A percentile compares a stretch with the other conserved stretches of the same genome.
These are phyloP conservation scores for Mrakiaceae sp. DNA, from an alignment of 1,284 basidiomycete genomes.

Conservation along the genomic window DNA sequence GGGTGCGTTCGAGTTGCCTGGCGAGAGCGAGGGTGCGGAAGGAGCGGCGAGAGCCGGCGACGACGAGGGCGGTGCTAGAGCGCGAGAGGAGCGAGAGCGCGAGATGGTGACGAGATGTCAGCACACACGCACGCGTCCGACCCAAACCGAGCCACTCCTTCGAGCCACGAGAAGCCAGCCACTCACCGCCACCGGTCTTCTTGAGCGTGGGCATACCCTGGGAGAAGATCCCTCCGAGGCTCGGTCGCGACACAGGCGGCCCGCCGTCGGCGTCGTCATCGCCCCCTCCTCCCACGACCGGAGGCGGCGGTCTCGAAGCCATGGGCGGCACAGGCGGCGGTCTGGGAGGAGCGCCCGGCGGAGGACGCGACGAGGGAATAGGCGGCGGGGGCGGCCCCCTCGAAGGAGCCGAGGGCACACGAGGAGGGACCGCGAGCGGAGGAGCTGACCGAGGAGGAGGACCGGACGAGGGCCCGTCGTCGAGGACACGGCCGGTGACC, in stretches of 20 bases:
- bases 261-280: constrained; percentile 31
- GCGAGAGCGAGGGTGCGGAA: constrained; percentile 18
- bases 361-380: neutral
- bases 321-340: neutral
- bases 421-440: neutral
- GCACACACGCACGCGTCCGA: too few species aligned
- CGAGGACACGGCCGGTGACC: constrained; percentile 38
- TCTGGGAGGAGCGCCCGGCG: neutral
- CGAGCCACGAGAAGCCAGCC: too few species aligned
- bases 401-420: neutral
- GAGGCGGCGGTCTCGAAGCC: constrained; percentile 23
- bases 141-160: too few species aligned
- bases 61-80: constrained; percentile 8
- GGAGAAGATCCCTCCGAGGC: constrained; percentile 72
- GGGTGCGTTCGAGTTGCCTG: neutral
- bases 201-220: constrained; percentile 84
- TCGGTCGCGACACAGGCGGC: constrained; percentile 45
- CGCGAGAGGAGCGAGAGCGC: constrained; percentile 17
- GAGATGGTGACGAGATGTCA: neutral
- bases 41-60: neutral
- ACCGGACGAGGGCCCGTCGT: constrained; percentile 10
- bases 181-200: constrained; percentile 47
- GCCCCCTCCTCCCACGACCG: constrained; percentile 17
- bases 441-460: neutral
- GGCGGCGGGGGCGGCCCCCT: neutral